A percentile compares a stretch with the other conserved stretches of the same genome.
Conservation (phyloP, 1,284 basidiomycete species). For the Afroboletus lepidellus region DNA sequence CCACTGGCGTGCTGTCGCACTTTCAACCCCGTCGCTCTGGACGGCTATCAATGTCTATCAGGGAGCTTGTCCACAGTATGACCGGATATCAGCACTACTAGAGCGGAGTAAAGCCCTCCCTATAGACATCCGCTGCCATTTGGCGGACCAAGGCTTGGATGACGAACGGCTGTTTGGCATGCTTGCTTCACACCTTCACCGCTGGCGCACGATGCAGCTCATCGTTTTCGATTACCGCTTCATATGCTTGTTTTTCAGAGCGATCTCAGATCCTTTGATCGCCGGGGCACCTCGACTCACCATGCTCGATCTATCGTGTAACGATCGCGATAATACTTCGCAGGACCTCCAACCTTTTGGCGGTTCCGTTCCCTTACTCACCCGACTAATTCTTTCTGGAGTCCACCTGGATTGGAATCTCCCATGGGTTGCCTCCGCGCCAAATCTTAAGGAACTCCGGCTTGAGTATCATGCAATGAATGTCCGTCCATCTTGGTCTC, state of each 20-base stretch:
- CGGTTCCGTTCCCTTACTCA: too few relatives aligned
- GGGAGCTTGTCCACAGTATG: conserved; percentile 13
- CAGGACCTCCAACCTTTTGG: too few relatives aligned
- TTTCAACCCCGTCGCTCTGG: conserved; percentile 33
- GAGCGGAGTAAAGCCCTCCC: conserved; percentile 30
- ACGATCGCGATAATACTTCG: conserved; percentile 29
- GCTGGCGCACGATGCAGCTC: conserved; percentile 53
- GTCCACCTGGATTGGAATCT: too few relatives aligned
- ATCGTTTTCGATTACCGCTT: conserved; percentile 43
- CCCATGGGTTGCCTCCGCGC: too few relatives aligned
- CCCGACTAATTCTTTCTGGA: too few relatives aligned
- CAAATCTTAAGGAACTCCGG: too few relatives aligned
- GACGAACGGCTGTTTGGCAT: conserved; percentile 42
- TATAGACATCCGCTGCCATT: conserved; percentile 21
- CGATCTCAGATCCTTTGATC: conserved; percentile 38
- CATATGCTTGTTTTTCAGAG: conserved; percentile 45
- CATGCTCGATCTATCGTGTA: conserved; percentile 47
- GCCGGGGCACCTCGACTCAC: conserved; percentile 50
- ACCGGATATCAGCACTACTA: conserved; percentile 12
- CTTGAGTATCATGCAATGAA: too few relatives aligned
- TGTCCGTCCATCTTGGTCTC: too few relatives aligned
- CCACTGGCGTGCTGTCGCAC: conserved; percentile 15
- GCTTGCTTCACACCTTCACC: conserved; percentile 49
- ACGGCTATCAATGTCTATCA: conserved; percentile 18
- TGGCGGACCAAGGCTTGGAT: conserved; percentile 19